Evolutionary conservation across 179 eudicot species (phyloP).

Genomic region (Carnegiea gigantea): DNA sequence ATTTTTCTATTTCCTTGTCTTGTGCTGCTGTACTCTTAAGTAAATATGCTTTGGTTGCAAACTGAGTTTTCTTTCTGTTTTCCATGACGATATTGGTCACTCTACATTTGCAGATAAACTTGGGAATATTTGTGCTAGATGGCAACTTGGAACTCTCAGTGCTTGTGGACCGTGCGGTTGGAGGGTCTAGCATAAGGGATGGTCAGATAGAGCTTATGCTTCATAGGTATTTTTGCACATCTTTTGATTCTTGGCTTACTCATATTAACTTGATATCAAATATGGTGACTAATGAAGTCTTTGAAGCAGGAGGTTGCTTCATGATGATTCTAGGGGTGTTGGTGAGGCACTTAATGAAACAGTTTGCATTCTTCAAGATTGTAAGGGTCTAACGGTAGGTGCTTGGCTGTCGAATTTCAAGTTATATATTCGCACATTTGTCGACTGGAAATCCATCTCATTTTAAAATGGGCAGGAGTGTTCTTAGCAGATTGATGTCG

Average conservation of each 20-base stretch:
- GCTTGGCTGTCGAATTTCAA: not conserved
- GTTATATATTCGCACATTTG: not conserved
- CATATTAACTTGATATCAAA: not conserved
- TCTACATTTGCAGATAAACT: slow-evolving; percentile 54
- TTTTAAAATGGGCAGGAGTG: not conserved
- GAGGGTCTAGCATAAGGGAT: slow-evolving; percentile 86
- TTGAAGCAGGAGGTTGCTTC: slow-evolving; percentile 65
- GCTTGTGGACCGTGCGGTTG: slow-evolving; percentile 91
- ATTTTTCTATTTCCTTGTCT: not conserved
- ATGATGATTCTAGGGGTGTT: slow-evolving; percentile 91
- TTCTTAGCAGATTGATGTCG: not conserved
- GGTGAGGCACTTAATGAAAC: slow-evolving; percentile 87
- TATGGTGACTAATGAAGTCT: slow-evolving; percentile 4
- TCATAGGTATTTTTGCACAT: slow-evolving; percentile 58
- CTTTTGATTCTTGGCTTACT: slow-evolving; percentile 1
- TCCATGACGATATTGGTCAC: not conserved
- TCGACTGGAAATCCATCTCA: not conserved
- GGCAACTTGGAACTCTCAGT: slow-evolving; percentile 73
- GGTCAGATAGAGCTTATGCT: slow-evolving; percentile 97
- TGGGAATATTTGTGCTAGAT: slow-evolving; percentile 78
- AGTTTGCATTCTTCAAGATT: slow-evolving; percentile 57
- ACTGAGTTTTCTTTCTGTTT: not conserved
- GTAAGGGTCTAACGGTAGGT: slow-evolving; percentile 72
- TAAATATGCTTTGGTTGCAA: not conserved
- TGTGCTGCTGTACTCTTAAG: no score